These are phyloP conservation scores for Trebouxia gelatinosa DNA, from an alignment of 163 green algal species.

Conservation along the genomic window DNA sequence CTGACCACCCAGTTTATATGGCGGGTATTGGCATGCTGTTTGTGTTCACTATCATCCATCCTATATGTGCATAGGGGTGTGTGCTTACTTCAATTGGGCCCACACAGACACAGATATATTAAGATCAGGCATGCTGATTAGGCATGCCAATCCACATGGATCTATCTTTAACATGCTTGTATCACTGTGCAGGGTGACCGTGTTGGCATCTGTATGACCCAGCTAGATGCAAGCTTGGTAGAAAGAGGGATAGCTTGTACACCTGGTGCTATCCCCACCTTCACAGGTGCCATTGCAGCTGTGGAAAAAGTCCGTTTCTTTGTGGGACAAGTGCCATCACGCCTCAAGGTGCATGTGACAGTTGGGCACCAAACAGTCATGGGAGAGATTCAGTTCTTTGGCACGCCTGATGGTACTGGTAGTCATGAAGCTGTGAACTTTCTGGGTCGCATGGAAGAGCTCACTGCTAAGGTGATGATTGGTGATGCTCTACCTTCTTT, in stretches of 20 bases:
- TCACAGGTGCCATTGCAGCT: constrained; percentile 57
- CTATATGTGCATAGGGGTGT: too few relatives aligned
- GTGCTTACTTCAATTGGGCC: too few relatives aligned
- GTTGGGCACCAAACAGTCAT: constrained; percentile 86
- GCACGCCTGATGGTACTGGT: constrained; percentile 42
- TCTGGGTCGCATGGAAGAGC: constrained; percentile 33
- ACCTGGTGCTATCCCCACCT: constrained; percentile 73
- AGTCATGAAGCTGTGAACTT: constrained; percentile 29
- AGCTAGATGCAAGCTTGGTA: constrained; percentile 78
- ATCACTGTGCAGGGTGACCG: constrained; percentile 77
- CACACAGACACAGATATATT: too few relatives aligned
- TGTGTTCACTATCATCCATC: too few relatives aligned
- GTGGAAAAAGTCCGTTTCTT: constrained; percentile 89
- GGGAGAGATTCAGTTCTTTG: constrained; percentile 79
- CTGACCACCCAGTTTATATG: too few relatives aligned
- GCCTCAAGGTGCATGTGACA: constrained; percentile 82
- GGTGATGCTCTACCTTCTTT: neutral
- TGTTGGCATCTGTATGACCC: constrained; percentile 82
- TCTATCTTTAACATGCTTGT: too few relatives aligned
- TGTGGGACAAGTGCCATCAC: constrained; percentile 37
- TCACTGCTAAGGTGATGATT: constrained; percentile 21
- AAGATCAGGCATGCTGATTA: too few relatives aligned
- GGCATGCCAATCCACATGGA: too few relatives aligned
- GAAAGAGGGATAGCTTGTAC: constrained; percentile 76
- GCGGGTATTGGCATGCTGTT: too few relatives aligned